Percentiles rank a stretch among this genome's conserved stretches.
These are phyloP conservation scores for Bonia amplexicaulis DNA, from an alignment of 176 grass and related monocot species.

Conservation along the genomic window DNA sequence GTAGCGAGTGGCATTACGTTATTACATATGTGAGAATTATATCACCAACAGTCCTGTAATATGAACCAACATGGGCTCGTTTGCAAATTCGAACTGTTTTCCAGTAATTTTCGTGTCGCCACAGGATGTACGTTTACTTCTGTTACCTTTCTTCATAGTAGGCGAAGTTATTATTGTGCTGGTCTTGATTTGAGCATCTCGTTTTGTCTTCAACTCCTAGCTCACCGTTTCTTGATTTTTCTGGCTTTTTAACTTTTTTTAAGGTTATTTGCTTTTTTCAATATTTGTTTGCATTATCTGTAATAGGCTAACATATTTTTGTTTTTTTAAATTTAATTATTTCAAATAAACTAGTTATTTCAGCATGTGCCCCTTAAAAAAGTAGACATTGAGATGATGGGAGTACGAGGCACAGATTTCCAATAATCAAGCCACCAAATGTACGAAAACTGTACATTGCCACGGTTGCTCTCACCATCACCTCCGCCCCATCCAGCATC, in stretches of 20 bases:
- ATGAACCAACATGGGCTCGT: not conserved
- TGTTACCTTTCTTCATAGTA: not conserved
- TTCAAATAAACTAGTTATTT: no score
- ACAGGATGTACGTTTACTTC: not conserved
- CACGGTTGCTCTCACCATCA: slow-evolving; percentile 16
- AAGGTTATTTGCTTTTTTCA: no score
- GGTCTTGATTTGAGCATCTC: not conserved
- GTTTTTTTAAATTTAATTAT: no score
- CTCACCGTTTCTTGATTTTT: no score
- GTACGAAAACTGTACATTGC: slow-evolving; percentile 10
- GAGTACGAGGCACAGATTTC: not conserved
- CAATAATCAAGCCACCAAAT: not conserved
- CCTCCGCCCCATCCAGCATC: slow-evolving; percentile 24
- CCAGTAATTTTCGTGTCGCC: not conserved
- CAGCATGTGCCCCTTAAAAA: no score
- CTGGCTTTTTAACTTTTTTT: no score
- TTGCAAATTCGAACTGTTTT: not conserved
- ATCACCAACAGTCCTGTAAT: not conserved
- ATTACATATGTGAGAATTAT: not conserved
- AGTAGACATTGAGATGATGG: not conserved
- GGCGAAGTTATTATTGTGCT: not conserved
- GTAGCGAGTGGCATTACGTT: not conserved
- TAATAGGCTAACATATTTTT: no score
- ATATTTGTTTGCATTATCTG: no score
- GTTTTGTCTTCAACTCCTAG: no score